A percentile compares a stretch with the other conserved stretches of the same genome.
Evolutionary conservation across 768 basidiomycete species (phyloP).

Genomic region (Leccinum arenicola): DNA sequence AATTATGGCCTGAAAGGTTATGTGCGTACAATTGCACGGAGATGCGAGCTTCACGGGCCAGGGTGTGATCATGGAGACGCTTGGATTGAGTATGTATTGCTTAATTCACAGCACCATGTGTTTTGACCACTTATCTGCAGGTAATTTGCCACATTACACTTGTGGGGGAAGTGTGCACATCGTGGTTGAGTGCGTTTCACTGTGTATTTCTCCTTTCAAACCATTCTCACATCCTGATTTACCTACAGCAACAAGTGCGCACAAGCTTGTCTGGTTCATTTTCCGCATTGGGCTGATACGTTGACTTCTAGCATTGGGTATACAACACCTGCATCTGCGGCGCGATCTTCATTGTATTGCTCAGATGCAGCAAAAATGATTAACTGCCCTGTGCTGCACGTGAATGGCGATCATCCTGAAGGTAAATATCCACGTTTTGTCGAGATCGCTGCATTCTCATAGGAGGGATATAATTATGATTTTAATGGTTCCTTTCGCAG

Average conservation of each 20-base stretch:
- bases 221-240: background rate
- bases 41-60: slow-evolving; percentile 92
- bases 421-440: slow-evolving; percentile 34
- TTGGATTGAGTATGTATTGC: slow-evolving; percentile 69
- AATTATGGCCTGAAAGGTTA: slow-evolving; percentile 48
- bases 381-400: slow-evolving; percentile 83
- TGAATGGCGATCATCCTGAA: slow-evolving; percentile 91
- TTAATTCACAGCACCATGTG: background rate
- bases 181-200: background rate
- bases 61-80: slow-evolving; percentile 84
- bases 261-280: background rate
- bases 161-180: slow-evolving; percentile 78
- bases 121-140: slow-evolving; percentile 33
- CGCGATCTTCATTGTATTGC: slow-evolving; percentile 84
- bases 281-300: background rate
- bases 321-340: slow-evolving; percentile 82
- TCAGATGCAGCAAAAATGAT: slow-evolving; percentile 90
- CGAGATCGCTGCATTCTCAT: background rate
- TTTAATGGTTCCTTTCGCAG: slow-evolving; percentile 34
- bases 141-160: slow-evolving; percentile 87
- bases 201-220: background rate
- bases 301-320: slow-evolving; percentile 73
- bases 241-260: background rate
- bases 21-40: slow-evolving; percentile 90
- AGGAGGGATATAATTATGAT: background rate